Evolutionary conservation across 208 protist genomes (phyloP).

Genomic region (Crithidia brevicula): DNA sequence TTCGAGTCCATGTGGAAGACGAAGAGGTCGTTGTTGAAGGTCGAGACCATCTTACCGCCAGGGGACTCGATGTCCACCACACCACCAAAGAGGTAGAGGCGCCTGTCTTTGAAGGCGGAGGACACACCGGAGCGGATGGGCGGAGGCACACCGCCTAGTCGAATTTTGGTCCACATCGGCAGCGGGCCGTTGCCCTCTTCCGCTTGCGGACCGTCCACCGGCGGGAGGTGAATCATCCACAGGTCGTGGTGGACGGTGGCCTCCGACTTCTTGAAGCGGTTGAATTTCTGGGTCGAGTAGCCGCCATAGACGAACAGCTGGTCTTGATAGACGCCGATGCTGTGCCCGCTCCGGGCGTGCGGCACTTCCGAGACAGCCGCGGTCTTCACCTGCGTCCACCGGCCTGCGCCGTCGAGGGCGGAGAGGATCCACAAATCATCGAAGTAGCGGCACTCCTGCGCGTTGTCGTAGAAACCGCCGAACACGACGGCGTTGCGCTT

Average conservation of each 20-base stretch:
- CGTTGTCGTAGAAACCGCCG: conserved; percentile 94
- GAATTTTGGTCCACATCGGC: conserved; percentile 79
- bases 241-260: conserved; percentile 91
- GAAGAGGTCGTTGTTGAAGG: conserved; percentile 91
- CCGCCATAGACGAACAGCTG: conserved; percentile 91
- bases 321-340: conserved; percentile 84
- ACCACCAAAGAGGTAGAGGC: conserved; percentile 92
- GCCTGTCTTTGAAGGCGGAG: conserved; percentile 71
- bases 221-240: conserved; percentile 72
- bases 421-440: conserved; percentile 91
- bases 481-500: conserved; percentile 89
- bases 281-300: conserved; percentile 88
- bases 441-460: conserved; percentile 86
- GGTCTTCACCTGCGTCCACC: conserved; percentile 64
- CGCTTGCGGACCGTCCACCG: not conserved
- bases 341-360: conserved; percentile 81
- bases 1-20: conserved; percentile 91
- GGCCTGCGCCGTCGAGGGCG: conserved; percentile 74
- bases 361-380: conserved; percentile 47
- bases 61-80: conserved; percentile 90
- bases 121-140: conserved; percentile 81
- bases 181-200: conserved; percentile 11
- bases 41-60: conserved; percentile 86
- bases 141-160: conserved; percentile 83
- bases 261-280: conserved; percentile 89